phyloP scores from a whole-genome alignment of 2,329 filamentous ascomycete species.

The Myriosclerotinia duriaeana region DNA sequence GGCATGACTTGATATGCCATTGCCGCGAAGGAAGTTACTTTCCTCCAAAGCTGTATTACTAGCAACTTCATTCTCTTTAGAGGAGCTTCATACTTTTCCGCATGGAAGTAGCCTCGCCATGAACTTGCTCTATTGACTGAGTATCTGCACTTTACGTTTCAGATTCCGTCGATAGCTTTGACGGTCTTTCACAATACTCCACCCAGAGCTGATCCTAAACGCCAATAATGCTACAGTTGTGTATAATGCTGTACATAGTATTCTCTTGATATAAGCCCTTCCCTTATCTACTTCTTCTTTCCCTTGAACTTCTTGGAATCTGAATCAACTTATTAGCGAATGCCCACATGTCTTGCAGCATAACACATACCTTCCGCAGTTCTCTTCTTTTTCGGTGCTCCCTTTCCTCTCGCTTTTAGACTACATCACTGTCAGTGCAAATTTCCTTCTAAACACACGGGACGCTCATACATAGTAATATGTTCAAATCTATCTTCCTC shows the following conservation, averaged over 20 bases:
- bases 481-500: conserved; percentile 69
- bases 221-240: conserved; percentile 37
- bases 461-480: conserved; percentile 19
- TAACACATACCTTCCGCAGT: conserved; percentile 46
- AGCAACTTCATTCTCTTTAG: neutral
- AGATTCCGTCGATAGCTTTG: neutral
- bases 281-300: conserved; percentile 46
- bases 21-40: neutral
- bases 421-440: conserved; percentile 48
- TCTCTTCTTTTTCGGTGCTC: conserved; percentile 85
- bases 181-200: neutral
- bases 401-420: conserved; percentile 79
- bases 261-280: conserved; percentile 25
- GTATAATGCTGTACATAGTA: conserved; percentile 33
- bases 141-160: conserved; percentile 8
- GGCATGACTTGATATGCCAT: neutral
- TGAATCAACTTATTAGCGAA: conserved; percentile 29
- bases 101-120: neutral
- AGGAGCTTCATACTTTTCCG: neutral
- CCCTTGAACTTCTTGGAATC: conserved; percentile 49
- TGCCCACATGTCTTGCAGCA: neutral
- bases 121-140: conserved; percentile 15
- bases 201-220: conserved; percentile 29
- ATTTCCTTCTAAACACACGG: conserved; percentile 60
- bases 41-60: conserved; percentile 1